Percentiles rank a stretch among this genome's conserved stretches.
These are phyloP conservation scores for Calophaca sinica DNA, from an alignment of 306 rosid species.

Conservation along the genomic window DNA sequence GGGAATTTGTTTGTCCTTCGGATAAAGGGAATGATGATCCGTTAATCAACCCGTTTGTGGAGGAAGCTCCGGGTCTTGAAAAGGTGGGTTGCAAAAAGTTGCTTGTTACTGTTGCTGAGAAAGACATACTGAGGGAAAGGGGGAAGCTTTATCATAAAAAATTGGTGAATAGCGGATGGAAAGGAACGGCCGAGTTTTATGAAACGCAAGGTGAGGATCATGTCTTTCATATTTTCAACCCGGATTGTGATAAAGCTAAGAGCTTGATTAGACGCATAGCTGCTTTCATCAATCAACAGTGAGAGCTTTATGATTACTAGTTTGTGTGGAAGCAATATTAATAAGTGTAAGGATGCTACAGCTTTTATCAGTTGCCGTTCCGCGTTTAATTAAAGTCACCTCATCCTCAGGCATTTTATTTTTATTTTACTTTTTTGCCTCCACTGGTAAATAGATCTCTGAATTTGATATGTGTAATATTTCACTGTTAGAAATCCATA, in stretches of 20 bases:
- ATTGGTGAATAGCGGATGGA: conserved; percentile 65
- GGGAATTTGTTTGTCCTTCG: conserved; percentile 81
- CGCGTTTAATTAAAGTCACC: background rate
- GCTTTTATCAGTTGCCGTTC: background rate
- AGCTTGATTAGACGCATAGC: conserved; percentile 57
- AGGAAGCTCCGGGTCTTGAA: conserved; percentile 66
- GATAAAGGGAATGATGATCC: conserved; percentile 70
- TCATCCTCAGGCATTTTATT: too few species aligned
- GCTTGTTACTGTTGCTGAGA: conserved; percentile 66
- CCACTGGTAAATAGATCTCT: background rate
- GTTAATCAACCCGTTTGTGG: conserved; percentile 76
- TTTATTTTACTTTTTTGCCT: background rate
- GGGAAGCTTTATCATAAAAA: conserved; percentile 74
- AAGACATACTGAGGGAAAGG: conserved; percentile 75
- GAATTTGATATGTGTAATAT: background rate
- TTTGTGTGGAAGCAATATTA: background rate
- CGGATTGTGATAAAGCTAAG: conserved; percentile 60
- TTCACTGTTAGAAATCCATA: background rate
- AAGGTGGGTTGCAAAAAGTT: conserved; percentile 57
- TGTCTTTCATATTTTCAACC: conserved; percentile 68
- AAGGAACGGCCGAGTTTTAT: conserved; percentile 56
- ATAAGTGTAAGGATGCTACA: background rate
- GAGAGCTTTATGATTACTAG: background rate
- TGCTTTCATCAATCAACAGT: conserved; percentile 51
- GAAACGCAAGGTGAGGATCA: conserved; percentile 78